Percentiles rank a stretch among this genome's conserved stretches.
phyloP scores from a whole-genome alignment of 2,329 filamentous ascomycete species.

The Sporothrix luriei region DNA sequence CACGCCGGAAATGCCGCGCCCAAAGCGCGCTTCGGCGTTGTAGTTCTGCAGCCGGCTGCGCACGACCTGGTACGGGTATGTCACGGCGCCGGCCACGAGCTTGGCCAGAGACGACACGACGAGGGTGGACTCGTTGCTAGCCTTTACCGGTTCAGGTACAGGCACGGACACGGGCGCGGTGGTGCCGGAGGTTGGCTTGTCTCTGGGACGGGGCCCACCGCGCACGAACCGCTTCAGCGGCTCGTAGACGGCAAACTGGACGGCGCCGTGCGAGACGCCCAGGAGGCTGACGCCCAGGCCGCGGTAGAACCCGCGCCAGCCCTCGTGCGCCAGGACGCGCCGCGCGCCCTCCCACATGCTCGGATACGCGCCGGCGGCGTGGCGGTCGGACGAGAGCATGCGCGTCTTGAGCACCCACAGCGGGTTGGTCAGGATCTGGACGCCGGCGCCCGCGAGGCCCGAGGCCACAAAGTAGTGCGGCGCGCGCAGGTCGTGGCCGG shows the following conservation, averaged over 20 bases:
- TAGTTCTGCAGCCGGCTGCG: slow-evolving; percentile 88
- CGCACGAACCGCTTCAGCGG: slow-evolving; percentile 52
- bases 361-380: slow-evolving; percentile 75
- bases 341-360: slow-evolving; percentile 71
- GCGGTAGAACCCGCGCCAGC: slow-evolving; percentile 79
- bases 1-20: slow-evolving; percentile 70
- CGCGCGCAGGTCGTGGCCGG: slow-evolving; percentile 50
- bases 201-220: not conserved
- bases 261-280: slow-evolving; percentile 86
- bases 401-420: slow-evolving; percentile 98
- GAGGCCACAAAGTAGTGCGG: slow-evolving; percentile 82
- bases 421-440: slow-evolving; percentile 84
- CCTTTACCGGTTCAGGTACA: slow-evolving; percentile 41
- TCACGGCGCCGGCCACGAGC: slow-evolving; percentile 82
- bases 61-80: slow-evolving; percentile 94
- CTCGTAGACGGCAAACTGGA: slow-evolving; percentile 97
- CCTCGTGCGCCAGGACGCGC: slow-evolving; percentile 71
- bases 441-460: slow-evolving; percentile 69
- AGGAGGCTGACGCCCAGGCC: slow-evolving; percentile 81
- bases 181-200: slow-evolving; percentile 24
- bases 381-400: slow-evolving; percentile 84
- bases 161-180: no score
- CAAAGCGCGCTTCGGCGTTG: slow-evolving; percentile 74
- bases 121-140: slow-evolving; percentile 77
- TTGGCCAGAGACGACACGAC: slow-evolving; percentile 79